phyloP scores from a whole-genome alignment of 306 rosid species.

The Abrus precatorius region DNA sequence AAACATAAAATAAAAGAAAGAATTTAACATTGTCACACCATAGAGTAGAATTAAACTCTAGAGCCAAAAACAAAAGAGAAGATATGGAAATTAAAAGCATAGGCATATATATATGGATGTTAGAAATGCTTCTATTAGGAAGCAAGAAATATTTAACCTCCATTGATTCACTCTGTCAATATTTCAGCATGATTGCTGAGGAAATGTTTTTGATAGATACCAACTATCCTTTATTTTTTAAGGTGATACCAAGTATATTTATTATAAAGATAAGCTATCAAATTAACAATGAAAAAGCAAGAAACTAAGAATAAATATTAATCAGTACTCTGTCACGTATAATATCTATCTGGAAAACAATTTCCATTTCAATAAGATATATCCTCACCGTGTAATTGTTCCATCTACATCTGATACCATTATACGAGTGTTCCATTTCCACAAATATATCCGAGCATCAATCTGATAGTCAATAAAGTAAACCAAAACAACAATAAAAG shows the following conservation, averaged over 20 bases:
- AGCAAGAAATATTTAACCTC: background rate
- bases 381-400: constrained; percentile 87
- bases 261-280: background rate
- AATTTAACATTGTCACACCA: constrained; percentile 32
- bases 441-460: constrained; percentile 87
- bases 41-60: constrained; percentile 12
- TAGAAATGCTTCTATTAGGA: constrained; percentile 8
- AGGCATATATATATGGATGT: constrained; percentile 25
- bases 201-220: background rate
- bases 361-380: constrained; percentile 40
- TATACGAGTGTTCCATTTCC: constrained; percentile 96
- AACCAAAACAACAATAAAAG: constrained; percentile 10
- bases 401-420: constrained; percentile 99
- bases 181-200: background rate
- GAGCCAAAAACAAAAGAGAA: background rate
- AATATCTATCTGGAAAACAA: constrained; percentile 14
- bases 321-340: background rate
- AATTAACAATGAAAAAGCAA: constrained; percentile 36
- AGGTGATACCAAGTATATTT: background rate
- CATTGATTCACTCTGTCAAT: background rate
- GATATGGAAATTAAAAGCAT: background rate
- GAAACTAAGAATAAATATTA: constrained; percentile 14
- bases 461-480: constrained; percentile 56
- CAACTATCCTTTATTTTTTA: no score
- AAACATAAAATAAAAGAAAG: constrained; percentile 29